phyloP scores from a whole-genome alignment of 2,329 filamentous ascomycete species.

The Lecanoromycetidae sp. region DNA sequence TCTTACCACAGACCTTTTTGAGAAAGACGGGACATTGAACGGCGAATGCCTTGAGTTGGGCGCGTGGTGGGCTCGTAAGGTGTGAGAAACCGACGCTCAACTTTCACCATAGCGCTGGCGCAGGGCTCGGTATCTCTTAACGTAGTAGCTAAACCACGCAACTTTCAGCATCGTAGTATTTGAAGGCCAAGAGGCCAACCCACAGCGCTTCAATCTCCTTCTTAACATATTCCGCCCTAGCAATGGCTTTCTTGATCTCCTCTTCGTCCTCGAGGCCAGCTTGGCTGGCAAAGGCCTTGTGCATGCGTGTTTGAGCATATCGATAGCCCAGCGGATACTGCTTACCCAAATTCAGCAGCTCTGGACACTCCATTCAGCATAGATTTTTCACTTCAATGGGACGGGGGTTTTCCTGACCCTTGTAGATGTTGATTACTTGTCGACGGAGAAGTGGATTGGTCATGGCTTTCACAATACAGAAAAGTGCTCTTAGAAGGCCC shows the following conservation, averaged over 20 bases:
- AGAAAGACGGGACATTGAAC: conserved; percentile 63
- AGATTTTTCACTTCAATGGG: not conserved
- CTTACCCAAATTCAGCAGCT: conserved; percentile 70
- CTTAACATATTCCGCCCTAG: conserved; percentile 74
- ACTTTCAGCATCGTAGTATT: conserved; percentile 3
- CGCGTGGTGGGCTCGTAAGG: conserved; percentile 52
- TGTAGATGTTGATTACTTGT: conserved; percentile 78
- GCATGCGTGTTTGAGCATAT: conserved; percentile 71
- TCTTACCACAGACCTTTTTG: conserved; percentile 74
- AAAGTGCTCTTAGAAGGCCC: no score
- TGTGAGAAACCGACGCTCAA: conserved; percentile 16
- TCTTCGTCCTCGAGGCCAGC: conserved; percentile 56
- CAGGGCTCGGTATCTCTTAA: conserved; percentile 79
- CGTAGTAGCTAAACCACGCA: conserved; percentile 56
- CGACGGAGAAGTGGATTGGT: conserved; percentile 50
- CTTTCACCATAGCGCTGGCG: conserved; percentile 60
- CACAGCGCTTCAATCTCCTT: conserved; percentile 95
- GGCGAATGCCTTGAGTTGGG: conserved; percentile 70
- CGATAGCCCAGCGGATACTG: conserved; percentile 76
- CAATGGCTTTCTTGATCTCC: conserved; percentile 63
- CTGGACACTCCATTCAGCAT: conserved; percentile 33
- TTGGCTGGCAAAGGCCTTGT: conserved; percentile 74
- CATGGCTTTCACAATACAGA: no score
- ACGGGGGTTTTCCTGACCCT: conserved; percentile 44
- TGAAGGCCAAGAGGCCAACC: conserved; percentile 35